phyloP scores from a whole-genome alignment of 306 rosid species.

The Chamaecrista fasciculata region DNA sequence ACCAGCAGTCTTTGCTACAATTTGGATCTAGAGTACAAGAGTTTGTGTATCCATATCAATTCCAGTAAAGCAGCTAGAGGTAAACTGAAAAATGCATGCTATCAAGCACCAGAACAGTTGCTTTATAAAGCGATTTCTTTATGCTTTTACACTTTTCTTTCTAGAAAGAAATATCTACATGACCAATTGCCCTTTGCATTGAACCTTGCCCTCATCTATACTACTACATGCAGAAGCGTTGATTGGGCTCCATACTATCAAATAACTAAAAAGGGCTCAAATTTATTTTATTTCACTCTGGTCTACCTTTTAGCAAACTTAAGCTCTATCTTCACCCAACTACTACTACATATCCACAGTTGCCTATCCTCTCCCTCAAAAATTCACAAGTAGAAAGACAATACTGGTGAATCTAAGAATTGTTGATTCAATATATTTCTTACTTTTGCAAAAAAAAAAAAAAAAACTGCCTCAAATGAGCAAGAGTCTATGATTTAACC shows the following conservation, averaged over 20 bases:
- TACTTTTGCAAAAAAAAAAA: too few species aligned
- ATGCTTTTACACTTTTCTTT: background rate
- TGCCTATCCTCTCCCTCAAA: background rate
- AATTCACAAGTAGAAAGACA: too few species aligned
- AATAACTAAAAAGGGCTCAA: too few species aligned
- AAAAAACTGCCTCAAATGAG: too few species aligned
- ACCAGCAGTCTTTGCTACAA: constrained; percentile 78
- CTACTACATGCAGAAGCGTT: background rate
- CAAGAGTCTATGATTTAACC: too few species aligned
- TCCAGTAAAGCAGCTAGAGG: constrained; percentile 1
- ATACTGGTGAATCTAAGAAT: too few species aligned
- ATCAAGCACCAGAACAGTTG: background rate
- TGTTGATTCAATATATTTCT: too few species aligned
- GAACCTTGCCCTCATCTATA: background rate
- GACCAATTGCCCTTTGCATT: background rate
- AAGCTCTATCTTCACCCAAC: too few species aligned
- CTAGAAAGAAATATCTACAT: background rate
- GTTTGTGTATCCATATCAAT: constrained; percentile 28
- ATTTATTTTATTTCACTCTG: too few species aligned
- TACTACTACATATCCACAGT: background rate
- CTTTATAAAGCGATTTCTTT: background rate
- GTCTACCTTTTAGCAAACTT: too few species aligned
- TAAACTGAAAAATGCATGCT: background rate
- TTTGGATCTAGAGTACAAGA: constrained; percentile 67
- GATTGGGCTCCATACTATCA: too few species aligned